phyloP scores from a whole-genome alignment of 768 basidiomycete genomes.

The Tulasnella sp. region DNA sequence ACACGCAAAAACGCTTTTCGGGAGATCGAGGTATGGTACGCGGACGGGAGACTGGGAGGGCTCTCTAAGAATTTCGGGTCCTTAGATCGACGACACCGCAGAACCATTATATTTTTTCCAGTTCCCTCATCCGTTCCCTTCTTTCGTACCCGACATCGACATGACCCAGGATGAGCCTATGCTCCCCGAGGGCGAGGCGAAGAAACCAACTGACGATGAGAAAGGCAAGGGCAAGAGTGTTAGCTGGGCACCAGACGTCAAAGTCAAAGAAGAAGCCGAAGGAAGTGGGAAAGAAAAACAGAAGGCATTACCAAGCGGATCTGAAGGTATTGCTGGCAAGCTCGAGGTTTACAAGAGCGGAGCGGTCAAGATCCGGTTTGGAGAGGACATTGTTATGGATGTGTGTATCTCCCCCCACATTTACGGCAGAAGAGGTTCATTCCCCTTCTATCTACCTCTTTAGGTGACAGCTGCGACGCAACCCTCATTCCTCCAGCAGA shows the following conservation, averaged over 20 bases:
- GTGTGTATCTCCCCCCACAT: constrained; percentile 50
- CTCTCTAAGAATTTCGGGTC: not conserved
- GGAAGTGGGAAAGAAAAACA: constrained; percentile 41
- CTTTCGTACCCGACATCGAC: constrained; percentile 54
- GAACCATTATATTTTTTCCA: constrained; percentile 84
- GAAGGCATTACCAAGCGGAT: constrained; percentile 38
- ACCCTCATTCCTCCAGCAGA: constrained; percentile 87
- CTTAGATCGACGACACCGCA: not conserved
- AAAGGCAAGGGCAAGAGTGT: constrained; percentile 38
- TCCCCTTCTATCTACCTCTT: constrained; percentile 10
- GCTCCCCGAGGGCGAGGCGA: constrained; percentile 48
- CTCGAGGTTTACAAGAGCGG: constrained; percentile 87
- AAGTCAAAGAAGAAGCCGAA: constrained; percentile 40
- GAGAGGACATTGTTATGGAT: constrained; percentile 79
- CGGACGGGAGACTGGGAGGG: not conserved
- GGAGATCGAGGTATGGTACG: not conserved
- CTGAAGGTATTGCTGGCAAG: constrained; percentile 79
- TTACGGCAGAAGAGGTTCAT: constrained; percentile 29
- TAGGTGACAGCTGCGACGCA: constrained; percentile 82
- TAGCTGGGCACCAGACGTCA: constrained; percentile 32
- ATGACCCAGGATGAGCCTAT: constrained; percentile 46
- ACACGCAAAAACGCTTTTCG: constrained; percentile 44
- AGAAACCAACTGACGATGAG: constrained; percentile 42
- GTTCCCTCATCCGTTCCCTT: constrained; percentile 84
- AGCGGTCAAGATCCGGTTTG: constrained; percentile 80